Evolutionary conservation across 2,329 filamentous ascomycete genomes (phyloP), one percentile per base, ranked within the genome.

Genomic region (Colletotrichum sp.): DNA sequence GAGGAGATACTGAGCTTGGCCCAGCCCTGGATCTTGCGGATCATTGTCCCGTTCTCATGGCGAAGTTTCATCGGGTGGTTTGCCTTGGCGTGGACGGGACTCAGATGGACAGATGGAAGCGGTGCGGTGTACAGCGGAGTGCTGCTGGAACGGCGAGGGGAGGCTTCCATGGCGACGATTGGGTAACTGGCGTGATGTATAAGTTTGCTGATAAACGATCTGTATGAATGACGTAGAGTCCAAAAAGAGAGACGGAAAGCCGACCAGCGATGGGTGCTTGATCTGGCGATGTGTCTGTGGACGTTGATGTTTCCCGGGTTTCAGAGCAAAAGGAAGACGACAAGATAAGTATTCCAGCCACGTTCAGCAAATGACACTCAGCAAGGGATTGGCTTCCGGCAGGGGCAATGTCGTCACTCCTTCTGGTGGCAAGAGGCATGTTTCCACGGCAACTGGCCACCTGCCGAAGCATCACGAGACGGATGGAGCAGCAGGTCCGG

Each of bases 161-260:
- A 7, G 32, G 36, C 30, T 59, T 74, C 58, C 71, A 74, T 73
- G 21, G 12, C 56, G 71, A 18, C 12, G 36, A 56, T 34, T 32
- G 21, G 65, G 30, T 14, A 13, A 61, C 21, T 30, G 55, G 24
- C 34, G 63, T 28, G 43, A 66, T 14, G 48, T n/a, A 68, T 67
- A 72, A 67, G 13, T 58, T 14, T 67, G 62, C 18, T 67, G n/a
- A 4, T 43, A 62, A 62, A 62, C 64, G 74, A 74, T 66, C 34
- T 74, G 28, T 62, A 36, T 28, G 34, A 4, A 69, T 62, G 55
- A 26, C 38, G 43, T 38, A 56, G 28, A 56, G 34, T 36, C 64
- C 58, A 69, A 69, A 74, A 65, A 74, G 74, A 76, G 66, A 61
- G 71, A 74, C 30, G 55, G 66, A 69, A 30, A 16, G 28, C 24